Percentiles rank a stretch among this genome's conserved stretches.
phyloP scores from a whole-genome alignment of 805 yeast genomes.

The Hermanozyma aechmeae region DNA sequence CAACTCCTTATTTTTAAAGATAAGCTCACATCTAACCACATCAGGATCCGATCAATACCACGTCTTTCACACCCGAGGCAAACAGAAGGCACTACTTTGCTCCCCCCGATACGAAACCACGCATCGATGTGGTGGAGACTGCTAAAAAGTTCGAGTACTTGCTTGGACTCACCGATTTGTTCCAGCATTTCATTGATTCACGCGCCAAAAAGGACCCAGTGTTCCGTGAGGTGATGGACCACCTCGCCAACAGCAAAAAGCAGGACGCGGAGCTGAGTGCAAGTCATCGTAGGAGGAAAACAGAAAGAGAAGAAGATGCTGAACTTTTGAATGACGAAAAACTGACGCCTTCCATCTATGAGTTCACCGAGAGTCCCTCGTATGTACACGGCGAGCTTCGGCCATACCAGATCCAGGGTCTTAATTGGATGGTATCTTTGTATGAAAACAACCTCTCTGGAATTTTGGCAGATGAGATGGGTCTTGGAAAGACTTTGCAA shows the following conservation, averaged over 20 bases:
- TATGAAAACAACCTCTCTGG: constrained; percentile 65
- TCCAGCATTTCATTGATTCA: constrained; percentile 57
- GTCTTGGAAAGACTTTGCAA: constrained; percentile 73
- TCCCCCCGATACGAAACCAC: constrained; percentile 18
- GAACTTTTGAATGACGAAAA: constrained; percentile 55
- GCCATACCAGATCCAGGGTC: constrained; percentile 72
- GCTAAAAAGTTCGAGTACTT: constrained; percentile 60
- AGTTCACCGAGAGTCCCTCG: constrained; percentile 42
- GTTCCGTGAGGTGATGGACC: constrained; percentile 43
- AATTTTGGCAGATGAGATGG: constrained; percentile 82
- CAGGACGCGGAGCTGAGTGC: constrained; percentile 5
- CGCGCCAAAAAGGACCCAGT: constrained; percentile 55
- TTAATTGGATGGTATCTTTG: constrained; percentile 67
- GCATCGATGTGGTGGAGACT: constrained; percentile 49
- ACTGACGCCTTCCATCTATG: constrained; percentile 23
- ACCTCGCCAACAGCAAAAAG: constrained; percentile 3
- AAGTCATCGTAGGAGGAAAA: constrained; percentile 49
- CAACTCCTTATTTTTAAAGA: no score
- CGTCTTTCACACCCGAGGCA: background rate
- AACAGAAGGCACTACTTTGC: constrained; percentile 17
- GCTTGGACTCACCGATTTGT: constrained; percentile 54
- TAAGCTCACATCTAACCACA: no score
- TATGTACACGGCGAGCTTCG: constrained; percentile 53
- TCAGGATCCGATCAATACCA: no score
- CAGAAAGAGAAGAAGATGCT: constrained; percentile 73